Conservation (phyloP, 225 moss, liverwort and hornwort species). For the Pseudoscleropodium purum region DNA sequence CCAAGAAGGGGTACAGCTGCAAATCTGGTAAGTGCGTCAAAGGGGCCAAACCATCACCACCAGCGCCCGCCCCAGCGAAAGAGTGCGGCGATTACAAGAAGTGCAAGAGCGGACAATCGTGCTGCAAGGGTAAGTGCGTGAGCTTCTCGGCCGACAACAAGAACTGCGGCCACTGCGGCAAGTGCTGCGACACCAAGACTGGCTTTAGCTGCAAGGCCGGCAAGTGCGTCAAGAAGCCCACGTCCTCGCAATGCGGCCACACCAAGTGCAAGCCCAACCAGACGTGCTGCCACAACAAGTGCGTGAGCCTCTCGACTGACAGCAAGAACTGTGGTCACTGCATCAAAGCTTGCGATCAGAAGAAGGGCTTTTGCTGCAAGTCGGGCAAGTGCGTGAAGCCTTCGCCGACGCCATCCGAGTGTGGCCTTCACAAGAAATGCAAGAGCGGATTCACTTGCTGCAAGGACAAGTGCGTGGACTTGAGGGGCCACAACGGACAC, state of each 20-base stretch:
- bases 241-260: not conserved
- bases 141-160: not conserved
- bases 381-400: not conserved
- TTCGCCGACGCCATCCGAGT: not conserved
- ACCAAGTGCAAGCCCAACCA: not conserved
- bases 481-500: not conserved
- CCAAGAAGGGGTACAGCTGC: not conserved
- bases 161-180: not conserved
- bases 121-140: constrained; percentile 11
- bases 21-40: not conserved
- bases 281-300: constrained; percentile 3
- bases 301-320: not conserved
- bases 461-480: constrained; percentile 1
- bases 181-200: not conserved
- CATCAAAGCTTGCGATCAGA: not conserved
- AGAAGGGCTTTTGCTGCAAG: not conserved
- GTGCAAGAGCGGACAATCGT: not conserved
- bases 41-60: not conserved
- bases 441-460: not conserved
- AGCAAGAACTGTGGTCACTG: not conserved
- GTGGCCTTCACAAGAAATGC: not conserved
- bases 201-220: not conserved
- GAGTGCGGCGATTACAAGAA: not conserved
- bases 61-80: not conserved
- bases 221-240: not conserved